phyloP scores from a whole-genome alignment of 2,329 filamentous ascomycete genomes.

The Aspergillus thermomutatus region DNA sequence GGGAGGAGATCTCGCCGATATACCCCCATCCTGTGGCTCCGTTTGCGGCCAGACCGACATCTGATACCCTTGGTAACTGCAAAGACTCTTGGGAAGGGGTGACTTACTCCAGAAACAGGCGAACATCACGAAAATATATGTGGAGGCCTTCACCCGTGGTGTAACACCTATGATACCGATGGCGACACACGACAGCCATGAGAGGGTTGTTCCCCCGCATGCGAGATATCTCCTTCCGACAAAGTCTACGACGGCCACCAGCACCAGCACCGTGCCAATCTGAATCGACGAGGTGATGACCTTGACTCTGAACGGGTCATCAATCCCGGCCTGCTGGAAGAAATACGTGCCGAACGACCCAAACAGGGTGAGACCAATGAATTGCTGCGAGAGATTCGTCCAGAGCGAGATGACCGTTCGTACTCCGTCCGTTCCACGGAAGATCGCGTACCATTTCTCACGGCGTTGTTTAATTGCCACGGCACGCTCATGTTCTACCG shows the following conservation, averaged over 20 bases:
- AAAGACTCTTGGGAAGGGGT: background rate
- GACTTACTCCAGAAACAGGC: conserved; percentile 9
- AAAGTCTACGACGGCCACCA: conserved; percentile 1
- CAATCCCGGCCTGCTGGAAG: conserved; percentile 15
- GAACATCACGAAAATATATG: conserved; percentile 4
- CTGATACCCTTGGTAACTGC: background rate
- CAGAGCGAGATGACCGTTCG: conserved; percentile 12
- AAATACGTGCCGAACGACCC: conserved; percentile 19
- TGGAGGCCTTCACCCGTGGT: conserved; percentile 1
- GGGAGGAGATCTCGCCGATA: conserved; percentile 36
- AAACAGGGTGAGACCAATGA: conserved; percentile 15
- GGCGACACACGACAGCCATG: conserved; percentile 5
- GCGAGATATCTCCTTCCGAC: conserved; percentile 2
- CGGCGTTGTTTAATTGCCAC: conserved; percentile 3
- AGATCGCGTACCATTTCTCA: conserved; percentile 11
- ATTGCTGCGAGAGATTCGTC: conserved; percentile 15
- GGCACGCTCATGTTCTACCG: conserved; percentile 5
- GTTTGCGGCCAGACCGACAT: conserved; percentile 24
- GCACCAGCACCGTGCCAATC: conserved; percentile 1
- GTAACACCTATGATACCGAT: conserved; percentile 4
- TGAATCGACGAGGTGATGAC: conserved; percentile 9
- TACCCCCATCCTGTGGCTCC: conserved; percentile 29
- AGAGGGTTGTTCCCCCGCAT: conserved; percentile 6
- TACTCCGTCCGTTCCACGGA: conserved; percentile 5
- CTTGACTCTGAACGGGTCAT: conserved; percentile 9